Evolutionary conservation across 2,329 filamentous ascomycete genomes (phyloP).

Genomic region (Fusarium cyanostomum): DNA sequence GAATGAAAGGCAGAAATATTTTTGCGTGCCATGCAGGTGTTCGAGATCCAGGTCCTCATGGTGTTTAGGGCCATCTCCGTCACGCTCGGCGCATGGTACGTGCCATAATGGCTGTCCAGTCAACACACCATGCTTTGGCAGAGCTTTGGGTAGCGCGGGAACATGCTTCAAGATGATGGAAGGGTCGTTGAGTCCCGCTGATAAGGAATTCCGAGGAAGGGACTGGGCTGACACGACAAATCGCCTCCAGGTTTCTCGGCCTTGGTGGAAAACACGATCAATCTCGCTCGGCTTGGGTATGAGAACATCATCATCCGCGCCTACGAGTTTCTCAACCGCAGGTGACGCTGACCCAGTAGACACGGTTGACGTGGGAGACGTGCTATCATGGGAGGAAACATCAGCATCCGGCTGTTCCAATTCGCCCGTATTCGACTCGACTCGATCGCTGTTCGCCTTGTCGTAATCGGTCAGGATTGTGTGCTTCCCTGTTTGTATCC

Average conservation of each 20-base stretch:
- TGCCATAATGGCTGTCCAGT: constrained; percentile 1
- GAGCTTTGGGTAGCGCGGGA: not conserved
- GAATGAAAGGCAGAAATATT: not conserved
- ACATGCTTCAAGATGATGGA: constrained; percentile 16
- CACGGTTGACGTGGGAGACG: not conserved
- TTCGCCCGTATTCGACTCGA: not conserved
- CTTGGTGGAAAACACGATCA: constrained; percentile 8
- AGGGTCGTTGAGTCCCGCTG: constrained; percentile 12
- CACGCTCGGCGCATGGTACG: not conserved
- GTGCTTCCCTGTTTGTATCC: constrained; percentile 9
- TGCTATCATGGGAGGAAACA: not conserved
- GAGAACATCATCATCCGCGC: constrained; percentile 3
- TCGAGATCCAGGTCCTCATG: not conserved
- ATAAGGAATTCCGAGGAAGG: not conserved
- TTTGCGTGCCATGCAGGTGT: not conserved
- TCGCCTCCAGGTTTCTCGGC: not conserved
- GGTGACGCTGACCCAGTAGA: not conserved
- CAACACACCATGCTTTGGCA: not conserved
- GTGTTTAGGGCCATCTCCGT: not conserved
- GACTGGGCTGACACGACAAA: constrained; percentile 6
- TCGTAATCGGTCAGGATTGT: constrained; percentile 1
- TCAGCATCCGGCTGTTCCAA: not conserved
- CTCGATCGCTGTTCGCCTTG: not conserved
- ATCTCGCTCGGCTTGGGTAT: constrained; percentile 2
- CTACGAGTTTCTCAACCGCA: not conserved